Evolutionary conservation across 2,329 filamentous ascomycete species (phyloP).

Genomic region (Ciborinia camelliae): DNA sequence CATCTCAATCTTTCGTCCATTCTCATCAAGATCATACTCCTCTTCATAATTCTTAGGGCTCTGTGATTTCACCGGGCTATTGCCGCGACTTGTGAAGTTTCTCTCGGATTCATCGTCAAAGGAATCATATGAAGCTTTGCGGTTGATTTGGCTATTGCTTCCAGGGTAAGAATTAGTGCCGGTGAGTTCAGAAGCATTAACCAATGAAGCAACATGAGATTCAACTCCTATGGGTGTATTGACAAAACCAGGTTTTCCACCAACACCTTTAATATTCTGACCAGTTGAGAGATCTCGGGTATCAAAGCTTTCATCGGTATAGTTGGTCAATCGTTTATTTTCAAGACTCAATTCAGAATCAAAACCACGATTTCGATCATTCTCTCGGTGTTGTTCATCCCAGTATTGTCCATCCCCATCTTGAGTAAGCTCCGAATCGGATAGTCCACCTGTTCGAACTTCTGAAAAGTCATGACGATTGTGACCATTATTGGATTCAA

Average conservation of each 20-base stretch:
- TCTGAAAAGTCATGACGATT: slow-evolving; percentile 38
- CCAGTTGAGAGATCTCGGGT: slow-evolving; percentile 55
- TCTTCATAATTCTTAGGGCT: slow-evolving; percentile 33
- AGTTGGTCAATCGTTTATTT: slow-evolving; percentile 50
- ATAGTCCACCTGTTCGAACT: slow-evolving; percentile 36
- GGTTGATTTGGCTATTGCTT: slow-evolving; percentile 41
- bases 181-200: slow-evolving; percentile 74
- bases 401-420: slow-evolving; percentile 37
- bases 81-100: slow-evolving; percentile 38
- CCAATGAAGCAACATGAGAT: slow-evolving; percentile 83
- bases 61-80: slow-evolving; percentile 44
- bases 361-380: slow-evolving; percentile 45
- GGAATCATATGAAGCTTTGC: slow-evolving; percentile 36
- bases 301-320: slow-evolving; percentile 56
- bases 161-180: slow-evolving; percentile 48
- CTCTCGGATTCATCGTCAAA: slow-evolving; percentile 38
- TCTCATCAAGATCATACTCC: slow-evolving; percentile 38
- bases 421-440: slow-evolving; percentile 47
- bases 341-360: slow-evolving; percentile 57
- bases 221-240: slow-evolving; percentile 72
- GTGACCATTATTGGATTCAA: slow-evolving; percentile 34
- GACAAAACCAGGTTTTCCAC: slow-evolving; percentile 72
- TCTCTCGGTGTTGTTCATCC: slow-evolving; percentile 38
- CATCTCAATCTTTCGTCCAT: slow-evolving; percentile 37
- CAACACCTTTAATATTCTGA: slow-evolving; percentile 67